A percentile compares a stretch with the other conserved stretches of the same genome.
phyloP scores from a whole-genome alignment of 2,329 filamentous ascomycete genomes.

The Penicillium frequentans region DNA sequence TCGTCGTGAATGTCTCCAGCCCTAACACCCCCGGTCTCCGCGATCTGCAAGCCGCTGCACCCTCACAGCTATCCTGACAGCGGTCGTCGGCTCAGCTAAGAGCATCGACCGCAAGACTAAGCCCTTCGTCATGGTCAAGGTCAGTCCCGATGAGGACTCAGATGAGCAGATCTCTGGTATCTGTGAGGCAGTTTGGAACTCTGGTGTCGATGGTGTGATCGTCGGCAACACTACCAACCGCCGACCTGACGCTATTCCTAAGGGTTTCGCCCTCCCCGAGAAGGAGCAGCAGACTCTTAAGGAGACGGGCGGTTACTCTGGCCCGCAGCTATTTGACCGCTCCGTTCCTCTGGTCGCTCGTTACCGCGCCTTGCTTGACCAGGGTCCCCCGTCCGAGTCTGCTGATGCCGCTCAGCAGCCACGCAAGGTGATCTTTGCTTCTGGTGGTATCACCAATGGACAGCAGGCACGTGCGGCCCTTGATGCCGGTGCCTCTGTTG shows the following conservation, averaged over 20 bases:
- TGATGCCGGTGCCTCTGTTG: slow-evolving; percentile 84
- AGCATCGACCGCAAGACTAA: slow-evolving; percentile 68
- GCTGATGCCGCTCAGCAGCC: slow-evolving; percentile 18
- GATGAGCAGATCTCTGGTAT: slow-evolving; percentile 84
- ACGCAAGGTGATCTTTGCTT: slow-evolving; percentile 86
- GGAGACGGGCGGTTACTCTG: slow-evolving; percentile 86
- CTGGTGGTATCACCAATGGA: slow-evolving; percentile 88
- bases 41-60: slow-evolving; percentile 80
- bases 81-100: slow-evolving; percentile 77
- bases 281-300: slow-evolving; percentile 67
- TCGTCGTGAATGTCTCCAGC: slow-evolving; percentile 98
- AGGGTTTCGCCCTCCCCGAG: slow-evolving; percentile 62
- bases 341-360: slow-evolving; percentile 76
- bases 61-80: slow-evolving; percentile 77
- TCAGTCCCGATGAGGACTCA: slow-evolving; percentile 91
- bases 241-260: slow-evolving; percentile 68
- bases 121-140: slow-evolving; percentile 93
- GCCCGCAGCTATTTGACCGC: slow-evolving; percentile 80
- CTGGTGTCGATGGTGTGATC: slow-evolving; percentile 91
- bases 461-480: slow-evolving; percentile 78
- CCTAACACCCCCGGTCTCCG: slow-evolving; percentile 93
- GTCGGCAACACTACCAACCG: slow-evolving; percentile 96
- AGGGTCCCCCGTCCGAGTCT: slow-evolving; percentile 36
- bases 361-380: slow-evolving; percentile 71
- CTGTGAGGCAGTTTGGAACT: slow-evolving; percentile 76